phyloP scores from a whole-genome alignment of 2,329 filamentous ascomycete species.

The Beauveria scarabaeidicola region DNA sequence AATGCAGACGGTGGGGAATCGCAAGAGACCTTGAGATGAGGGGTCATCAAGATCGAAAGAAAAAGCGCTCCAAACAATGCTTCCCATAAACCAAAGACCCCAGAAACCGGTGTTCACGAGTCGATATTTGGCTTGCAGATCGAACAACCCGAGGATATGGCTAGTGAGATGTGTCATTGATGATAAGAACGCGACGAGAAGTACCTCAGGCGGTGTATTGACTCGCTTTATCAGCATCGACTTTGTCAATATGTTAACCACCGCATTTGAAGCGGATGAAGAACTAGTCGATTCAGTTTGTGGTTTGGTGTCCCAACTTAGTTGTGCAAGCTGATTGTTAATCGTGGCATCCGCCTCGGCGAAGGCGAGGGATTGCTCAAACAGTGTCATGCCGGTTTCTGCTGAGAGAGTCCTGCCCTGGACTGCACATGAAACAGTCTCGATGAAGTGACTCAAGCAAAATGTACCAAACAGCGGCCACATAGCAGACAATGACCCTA shows the following conservation, averaged over 20 bases:
- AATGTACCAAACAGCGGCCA: slow-evolving; percentile 68
- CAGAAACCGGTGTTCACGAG: slow-evolving; percentile 82
- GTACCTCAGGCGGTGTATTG: slow-evolving; percentile 82
- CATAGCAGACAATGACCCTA: slow-evolving; percentile 67
- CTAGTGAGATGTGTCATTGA: slow-evolving; percentile 82
- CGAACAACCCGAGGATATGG: slow-evolving; percentile 71
- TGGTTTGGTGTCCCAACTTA: slow-evolving; percentile 39
- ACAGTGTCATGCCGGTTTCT: slow-evolving; percentile 92
- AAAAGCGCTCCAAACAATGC: slow-evolving; percentile 69
- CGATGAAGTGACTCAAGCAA: slow-evolving; percentile 74
- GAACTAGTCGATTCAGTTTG: slow-evolving; percentile 12
- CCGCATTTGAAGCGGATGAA: slow-evolving; percentile 16
- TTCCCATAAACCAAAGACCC: slow-evolving; percentile 82
- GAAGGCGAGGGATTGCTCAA: slow-evolving; percentile 93
- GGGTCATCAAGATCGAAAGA: slow-evolving; percentile 54
- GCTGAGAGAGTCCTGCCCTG: slow-evolving; percentile 72
- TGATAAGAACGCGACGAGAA: slow-evolving; percentile 81
- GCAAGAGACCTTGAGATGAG: slow-evolving; percentile 57
- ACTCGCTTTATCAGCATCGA: slow-evolving; percentile 67
- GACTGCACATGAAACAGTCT: slow-evolving; percentile 79
- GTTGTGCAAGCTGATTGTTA: slow-evolving; percentile 67
- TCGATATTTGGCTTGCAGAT: slow-evolving; percentile 70
- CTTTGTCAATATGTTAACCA: slow-evolving; percentile 43
- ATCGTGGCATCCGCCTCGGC: slow-evolving; percentile 89
- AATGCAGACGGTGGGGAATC: slow-evolving; percentile 90